Evolutionary conservation across 768 basidiomycete species (phyloP), one percentile per base, ranked within the genome.

Genomic region (Mycena latifolia): DNA sequence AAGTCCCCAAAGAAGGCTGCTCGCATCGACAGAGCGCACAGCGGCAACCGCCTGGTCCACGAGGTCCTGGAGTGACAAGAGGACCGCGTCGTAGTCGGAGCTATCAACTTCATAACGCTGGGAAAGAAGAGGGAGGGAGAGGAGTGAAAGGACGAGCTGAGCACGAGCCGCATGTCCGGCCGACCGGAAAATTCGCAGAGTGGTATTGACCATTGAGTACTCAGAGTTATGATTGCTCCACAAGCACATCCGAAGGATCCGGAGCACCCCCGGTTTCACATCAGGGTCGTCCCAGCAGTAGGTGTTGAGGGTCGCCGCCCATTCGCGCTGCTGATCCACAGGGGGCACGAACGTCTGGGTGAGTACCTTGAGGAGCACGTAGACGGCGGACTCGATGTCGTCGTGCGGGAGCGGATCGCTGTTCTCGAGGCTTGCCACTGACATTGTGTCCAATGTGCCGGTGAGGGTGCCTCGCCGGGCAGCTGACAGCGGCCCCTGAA

Each of bases 381-480:
- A 65, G 43, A 48, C 43, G 8, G 58, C 64, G 14, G 64, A 60
- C 52, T 65, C 64, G 35, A 65, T 54, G 64, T 65, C 64, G 37
- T 65, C 64, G 45, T 65, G 64, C 58, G 64, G 64, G 51, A 65
- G 64, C 45, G 53, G 64, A 52, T 45, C 46, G 3, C 1, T 17
- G 9, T 12, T 37, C 35, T 2, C 9, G 52, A 65, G 64, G 45
- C 47, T 59, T 18, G 43, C 51, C 25, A 48, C 52, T 15, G 64
- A 54, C 64, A 65, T 65, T n/a, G 57, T 60, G 64, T 65, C 57
- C 43, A 65, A 60, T 29, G 58, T 60, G 50, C 64, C 64, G 27
- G 46, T 55, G 25, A 65, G 2, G n/a, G 55, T 33, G 51, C 41
- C 55, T 55, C 9, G 41, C 56, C 31, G 24, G 24, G 25, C 27